Percentiles rank a stretch among this genome's conserved stretches.
These are phyloP conservation scores for Suillus subaureus DNA, from an alignment of 768 basidiomycete species.

Conservation along the genomic window DNA sequence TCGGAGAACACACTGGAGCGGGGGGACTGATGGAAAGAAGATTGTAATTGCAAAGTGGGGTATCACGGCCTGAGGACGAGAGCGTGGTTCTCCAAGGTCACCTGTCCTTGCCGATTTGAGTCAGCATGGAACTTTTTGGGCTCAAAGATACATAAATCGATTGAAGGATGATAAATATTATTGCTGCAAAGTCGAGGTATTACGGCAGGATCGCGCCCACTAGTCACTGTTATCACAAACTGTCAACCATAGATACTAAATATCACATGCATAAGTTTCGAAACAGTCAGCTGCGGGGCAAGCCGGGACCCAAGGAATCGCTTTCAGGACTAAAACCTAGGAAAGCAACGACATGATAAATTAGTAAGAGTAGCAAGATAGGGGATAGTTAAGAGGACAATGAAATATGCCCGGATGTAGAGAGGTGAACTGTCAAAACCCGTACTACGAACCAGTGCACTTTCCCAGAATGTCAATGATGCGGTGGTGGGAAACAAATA, in stretches of 20 bases:
- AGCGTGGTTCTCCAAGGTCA: neutral
- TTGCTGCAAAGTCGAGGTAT: neutral
- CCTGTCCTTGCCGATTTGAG: neutral
- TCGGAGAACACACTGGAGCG: neutral
- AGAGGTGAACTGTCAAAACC: neutral
- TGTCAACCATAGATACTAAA: neutral
- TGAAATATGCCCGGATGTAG: neutral
- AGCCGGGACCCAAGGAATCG: neutral
- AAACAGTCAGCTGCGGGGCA: neutral
- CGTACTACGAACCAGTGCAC: neutral
- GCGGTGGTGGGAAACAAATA: neutral
- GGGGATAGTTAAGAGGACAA: neutral
- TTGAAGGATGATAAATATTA: neutral
- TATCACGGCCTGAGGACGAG: neutral
- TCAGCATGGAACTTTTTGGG: neutral
- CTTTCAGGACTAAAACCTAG: neutral
- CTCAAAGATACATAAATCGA: neutral
- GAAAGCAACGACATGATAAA: neutral
- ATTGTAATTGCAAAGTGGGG: neutral
- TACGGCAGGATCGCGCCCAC: neutral
- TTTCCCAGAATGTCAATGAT: neutral
- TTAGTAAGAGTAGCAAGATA: neutral
- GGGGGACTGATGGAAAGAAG: neutral
- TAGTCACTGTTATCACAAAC: neutral
- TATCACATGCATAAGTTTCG: neutral